These are phyloP conservation scores for Aspergillus aculeatus DNA, from an alignment of 2,329 filamentous ascomycete species.

Conservation along the genomic window DNA sequence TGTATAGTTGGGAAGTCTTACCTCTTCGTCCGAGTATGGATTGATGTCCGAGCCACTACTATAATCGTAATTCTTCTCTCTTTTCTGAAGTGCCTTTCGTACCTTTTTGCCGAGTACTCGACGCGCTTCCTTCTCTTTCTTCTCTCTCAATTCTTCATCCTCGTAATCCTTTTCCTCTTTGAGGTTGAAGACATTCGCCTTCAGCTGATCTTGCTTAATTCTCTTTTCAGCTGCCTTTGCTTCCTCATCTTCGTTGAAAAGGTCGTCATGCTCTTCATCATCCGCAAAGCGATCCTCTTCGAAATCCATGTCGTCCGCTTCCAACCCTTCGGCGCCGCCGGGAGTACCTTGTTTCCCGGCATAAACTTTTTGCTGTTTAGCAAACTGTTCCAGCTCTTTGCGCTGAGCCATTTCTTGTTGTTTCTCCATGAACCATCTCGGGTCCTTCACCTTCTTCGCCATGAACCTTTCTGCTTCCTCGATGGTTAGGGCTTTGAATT, in stretches of 20 bases:
- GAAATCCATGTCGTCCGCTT: conserved; percentile 66
- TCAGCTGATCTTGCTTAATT: conserved; percentile 77
- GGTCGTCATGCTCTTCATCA: conserved; percentile 74
- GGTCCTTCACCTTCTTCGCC: conserved; percentile 72
- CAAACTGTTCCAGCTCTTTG: conserved; percentile 60
- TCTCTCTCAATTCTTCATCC: conserved; percentile 64
- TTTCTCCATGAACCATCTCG: conserved; percentile 74
- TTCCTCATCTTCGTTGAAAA: conserved; percentile 83
- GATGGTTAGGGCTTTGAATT: conserved; percentile 73
- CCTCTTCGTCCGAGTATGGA: conserved; percentile 56
- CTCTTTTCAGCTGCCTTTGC: conserved; percentile 68
- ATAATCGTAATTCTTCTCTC: conserved; percentile 84
- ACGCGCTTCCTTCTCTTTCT: conserved; percentile 63
- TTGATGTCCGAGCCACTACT: conserved; percentile 66
- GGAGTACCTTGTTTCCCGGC: conserved; percentile 46
- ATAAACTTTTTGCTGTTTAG: conserved; percentile 47
- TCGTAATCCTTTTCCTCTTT: conserved; percentile 70
- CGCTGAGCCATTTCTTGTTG: conserved; percentile 53
- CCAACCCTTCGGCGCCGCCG: conserved; percentile 51
- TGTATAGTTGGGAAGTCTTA: conserved; percentile 26
- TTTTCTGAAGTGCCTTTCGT: conserved; percentile 76
- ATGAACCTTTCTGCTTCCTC: conserved; percentile 84
- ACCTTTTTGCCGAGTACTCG: conserved; percentile 73
- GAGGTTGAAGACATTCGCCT: conserved; percentile 79
- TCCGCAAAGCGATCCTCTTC: conserved; percentile 78